These are phyloP conservation scores for Malbranchea cinnamomea DNA, from an alignment of 2,329 filamentous ascomycete genomes.

Conservation along the genomic window DNA sequence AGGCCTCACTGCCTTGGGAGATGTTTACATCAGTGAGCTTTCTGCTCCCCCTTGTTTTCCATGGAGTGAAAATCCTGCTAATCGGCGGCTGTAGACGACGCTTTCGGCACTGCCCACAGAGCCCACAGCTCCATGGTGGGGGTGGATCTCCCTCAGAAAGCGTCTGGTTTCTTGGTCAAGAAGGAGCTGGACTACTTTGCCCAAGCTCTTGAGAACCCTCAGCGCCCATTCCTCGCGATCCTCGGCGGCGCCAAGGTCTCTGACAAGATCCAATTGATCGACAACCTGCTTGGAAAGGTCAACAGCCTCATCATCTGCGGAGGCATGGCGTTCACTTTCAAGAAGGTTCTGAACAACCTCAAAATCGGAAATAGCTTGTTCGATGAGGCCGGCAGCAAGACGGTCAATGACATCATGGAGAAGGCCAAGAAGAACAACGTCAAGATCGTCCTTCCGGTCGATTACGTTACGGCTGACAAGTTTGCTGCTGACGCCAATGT, in stretches of 20 bases:
- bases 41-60: slow-evolving; percentile 2
- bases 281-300: slow-evolving; percentile 97
- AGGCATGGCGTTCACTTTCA: slow-evolving; percentile 99
- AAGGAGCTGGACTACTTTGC: slow-evolving; percentile 99
- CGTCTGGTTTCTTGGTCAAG: slow-evolving; percentile 97
- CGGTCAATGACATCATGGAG: slow-evolving; percentile 69
- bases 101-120: slow-evolving; percentile 95
- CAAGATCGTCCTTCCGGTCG: slow-evolving; percentile 83
- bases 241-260: slow-evolving; percentile 96
- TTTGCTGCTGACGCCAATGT: slow-evolving; percentile 73
- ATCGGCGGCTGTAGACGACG: slow-evolving; percentile 53
- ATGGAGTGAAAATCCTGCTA: neutral
- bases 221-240: slow-evolving; percentile 95
- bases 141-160: slow-evolving; percentile 88
- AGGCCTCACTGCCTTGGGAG: slow-evolving; percentile 82
- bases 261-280: slow-evolving; percentile 99
- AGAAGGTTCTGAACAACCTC: slow-evolving; percentile 90
- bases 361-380: slow-evolving; percentile 84
- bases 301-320: slow-evolving; percentile 93
- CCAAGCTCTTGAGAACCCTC: slow-evolving; percentile 80
- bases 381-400: slow-evolving; percentile 87
- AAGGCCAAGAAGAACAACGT: slow-evolving; percentile 96
- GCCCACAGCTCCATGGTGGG: slow-evolving; percentile 99
- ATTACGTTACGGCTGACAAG: slow-evolving; percentile 94
- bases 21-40: slow-evolving; percentile 81